Evolutionary conservation across 1,139 yeast genomes (phyloP).

Genomic region (Yamadazyma kanchanaburiensis): DNA sequence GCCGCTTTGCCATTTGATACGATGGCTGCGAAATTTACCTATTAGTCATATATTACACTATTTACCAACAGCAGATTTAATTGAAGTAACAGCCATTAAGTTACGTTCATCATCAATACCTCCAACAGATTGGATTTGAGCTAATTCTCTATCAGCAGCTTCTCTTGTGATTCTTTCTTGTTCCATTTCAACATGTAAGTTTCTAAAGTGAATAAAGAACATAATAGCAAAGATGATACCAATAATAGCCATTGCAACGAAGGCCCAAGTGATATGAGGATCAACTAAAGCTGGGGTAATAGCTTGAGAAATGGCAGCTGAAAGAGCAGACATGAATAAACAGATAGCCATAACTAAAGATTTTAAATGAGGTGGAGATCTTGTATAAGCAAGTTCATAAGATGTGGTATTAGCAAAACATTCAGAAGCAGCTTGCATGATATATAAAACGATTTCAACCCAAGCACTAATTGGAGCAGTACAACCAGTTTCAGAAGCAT

Average conservation of each 20-base stretch:
- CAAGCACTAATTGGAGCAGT: conserved; percentile 56
- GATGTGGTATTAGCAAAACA: conserved; percentile 68
- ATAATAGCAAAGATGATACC: conserved; percentile 33
- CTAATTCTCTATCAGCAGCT: conserved; percentile 12
- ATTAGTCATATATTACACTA: conserved; percentile 4
- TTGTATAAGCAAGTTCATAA: conserved; percentile 67
- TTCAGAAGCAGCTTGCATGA: conserved; percentile 62
- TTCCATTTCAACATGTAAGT: conserved; percentile 52
- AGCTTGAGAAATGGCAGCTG: conserved; percentile 59
- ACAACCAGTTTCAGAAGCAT: conserved; percentile 38
- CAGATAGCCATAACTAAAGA: conserved; percentile 67
- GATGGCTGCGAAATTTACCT: no score
- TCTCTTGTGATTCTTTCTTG: conserved; percentile 32
- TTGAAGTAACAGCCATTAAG: conserved; percentile 14
- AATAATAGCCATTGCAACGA: conserved; percentile 15
- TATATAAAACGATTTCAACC: conserved; percentile 50
- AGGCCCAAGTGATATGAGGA: conserved; percentile 16
- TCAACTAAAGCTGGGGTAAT: conserved; percentile 42
- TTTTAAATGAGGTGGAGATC: conserved; percentile 66
- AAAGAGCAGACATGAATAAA: conserved; percentile 56
- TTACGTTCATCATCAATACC: conserved; percentile 13
- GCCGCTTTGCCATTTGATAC: no score
- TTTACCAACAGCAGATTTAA: conserved; percentile 15
- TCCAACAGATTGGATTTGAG: conserved; percentile 7
- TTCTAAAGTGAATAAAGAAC: conserved; percentile 48